phyloP scores from a whole-genome alignment of 768 basidiomycete genomes.

The button mushroom (Agaricus bisporus) region DNA sequence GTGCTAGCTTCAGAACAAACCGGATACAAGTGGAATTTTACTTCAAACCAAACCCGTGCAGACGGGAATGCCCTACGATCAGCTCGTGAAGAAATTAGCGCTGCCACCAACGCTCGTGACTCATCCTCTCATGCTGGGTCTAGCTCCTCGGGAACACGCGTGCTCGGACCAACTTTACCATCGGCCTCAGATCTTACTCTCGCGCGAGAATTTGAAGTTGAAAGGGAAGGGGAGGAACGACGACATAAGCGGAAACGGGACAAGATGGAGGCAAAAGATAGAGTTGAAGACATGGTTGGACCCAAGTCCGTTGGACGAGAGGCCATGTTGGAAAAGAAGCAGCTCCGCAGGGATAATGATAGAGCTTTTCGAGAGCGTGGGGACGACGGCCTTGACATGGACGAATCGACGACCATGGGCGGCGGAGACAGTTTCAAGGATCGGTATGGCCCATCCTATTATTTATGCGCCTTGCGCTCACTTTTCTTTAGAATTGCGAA shows the following conservation, averaged over 20 bases:
- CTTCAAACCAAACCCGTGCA: constrained; percentile 53
- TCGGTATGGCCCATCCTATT: constrained; percentile 41
- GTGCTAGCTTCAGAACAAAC: constrained; percentile 65
- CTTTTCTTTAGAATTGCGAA: constrained; percentile 48
- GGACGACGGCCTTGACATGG: constrained; percentile 69
- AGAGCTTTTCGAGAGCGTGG: constrained; percentile 70
- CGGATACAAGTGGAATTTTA: constrained; percentile 85
- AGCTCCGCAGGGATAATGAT: constrained; percentile 66
- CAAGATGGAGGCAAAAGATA: constrained; percentile 56
- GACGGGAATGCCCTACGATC: constrained; percentile 54
- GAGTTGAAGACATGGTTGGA: constrained; percentile 71
- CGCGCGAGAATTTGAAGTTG: constrained; percentile 56
- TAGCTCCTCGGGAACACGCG: constrained; percentile 16
- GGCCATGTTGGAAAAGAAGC: constrained; percentile 83
- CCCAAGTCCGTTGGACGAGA: constrained; percentile 81
- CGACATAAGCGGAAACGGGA: constrained; percentile 62
- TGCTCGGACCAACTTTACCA: constrained; percentile 66
- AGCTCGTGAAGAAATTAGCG: constrained; percentile 53
- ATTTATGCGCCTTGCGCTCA: constrained; percentile 1
- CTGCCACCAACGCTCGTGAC: constrained; percentile 35
- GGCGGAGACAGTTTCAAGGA: constrained; percentile 79
- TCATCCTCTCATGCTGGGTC: constrained; percentile 18
- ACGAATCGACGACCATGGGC: constrained; percentile 76
- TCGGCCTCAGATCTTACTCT: constrained; percentile 63
- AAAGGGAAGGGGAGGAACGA: constrained; percentile 46